These are phyloP conservation scores for Polyporus arcularius DNA, from an alignment of 768 basidiomycete genomes.

Conservation along the genomic window DNA sequence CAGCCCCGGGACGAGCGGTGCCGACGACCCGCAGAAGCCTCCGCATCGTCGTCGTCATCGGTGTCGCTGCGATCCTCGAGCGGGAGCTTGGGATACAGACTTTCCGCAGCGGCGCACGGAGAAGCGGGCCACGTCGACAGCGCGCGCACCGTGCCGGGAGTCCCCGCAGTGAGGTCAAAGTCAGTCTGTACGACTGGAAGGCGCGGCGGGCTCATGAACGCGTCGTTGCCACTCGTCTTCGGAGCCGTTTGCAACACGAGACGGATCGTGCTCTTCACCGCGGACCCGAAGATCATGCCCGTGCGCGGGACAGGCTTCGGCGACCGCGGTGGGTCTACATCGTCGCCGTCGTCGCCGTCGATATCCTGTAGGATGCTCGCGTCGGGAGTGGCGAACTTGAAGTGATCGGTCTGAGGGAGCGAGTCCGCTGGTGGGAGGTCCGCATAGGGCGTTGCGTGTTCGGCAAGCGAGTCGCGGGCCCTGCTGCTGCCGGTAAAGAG, in stretches of 20 bases:
- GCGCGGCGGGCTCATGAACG: slow-evolving; percentile 52
- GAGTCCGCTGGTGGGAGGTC: slow-evolving; percentile 19
- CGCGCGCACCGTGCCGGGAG: slow-evolving; percentile 39
- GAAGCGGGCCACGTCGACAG: slow-evolving; percentile 45
- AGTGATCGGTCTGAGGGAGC: slow-evolving; percentile 34
- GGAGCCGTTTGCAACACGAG: slow-evolving; percentile 39
- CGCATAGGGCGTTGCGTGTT: slow-evolving; percentile 20
- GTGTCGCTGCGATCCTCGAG: slow-evolving; percentile 28
- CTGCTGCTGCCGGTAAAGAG: slow-evolving; percentile 1
- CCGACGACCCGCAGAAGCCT: too few species aligned
- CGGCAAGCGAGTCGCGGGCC: slow-evolving; percentile 18
- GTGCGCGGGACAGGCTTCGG: slow-evolving; percentile 62
- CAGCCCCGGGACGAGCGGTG: too few species aligned
- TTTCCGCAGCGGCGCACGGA: slow-evolving; percentile 31
- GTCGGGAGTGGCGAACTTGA: slow-evolving; percentile 45
- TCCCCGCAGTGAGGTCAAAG: slow-evolving; percentile 67
- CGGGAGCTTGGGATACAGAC: slow-evolving; percentile 43
- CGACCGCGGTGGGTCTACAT: slow-evolving; percentile 30
- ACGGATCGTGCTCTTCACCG: slow-evolving; percentile 44
- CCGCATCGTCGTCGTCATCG: slow-evolving; percentile 22
- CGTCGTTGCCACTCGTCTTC: slow-evolving; percentile 3
- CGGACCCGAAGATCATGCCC: slow-evolving; percentile 45
- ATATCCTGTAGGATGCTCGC: slow-evolving; percentile 18
- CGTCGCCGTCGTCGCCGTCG: slow-evolving; percentile 23
- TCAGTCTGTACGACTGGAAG: slow-evolving; percentile 65